Evolutionary conservation across 352 stramenopile species (phyloP), one percentile per base, ranked within the genome.

Genomic region (Globisporangium mamillatum): DNA sequence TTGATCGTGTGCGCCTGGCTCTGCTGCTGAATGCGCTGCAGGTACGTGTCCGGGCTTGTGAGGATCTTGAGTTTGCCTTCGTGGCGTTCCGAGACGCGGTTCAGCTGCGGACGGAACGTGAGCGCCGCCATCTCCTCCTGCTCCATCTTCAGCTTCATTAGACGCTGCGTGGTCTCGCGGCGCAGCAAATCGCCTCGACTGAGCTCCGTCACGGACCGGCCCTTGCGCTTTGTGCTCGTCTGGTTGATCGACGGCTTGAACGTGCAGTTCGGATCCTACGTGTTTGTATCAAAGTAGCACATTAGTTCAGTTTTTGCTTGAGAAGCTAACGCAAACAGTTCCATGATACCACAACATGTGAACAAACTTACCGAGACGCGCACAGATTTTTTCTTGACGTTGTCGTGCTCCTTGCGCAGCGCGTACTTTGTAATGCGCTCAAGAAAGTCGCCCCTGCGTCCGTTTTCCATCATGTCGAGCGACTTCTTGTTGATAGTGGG

Each of bases 111-210:
- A 4, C 81, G 80, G 64, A 96, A 96, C 8, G 88, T 96, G 25
- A 96, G 66, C 3, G 81, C 73, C 16, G 80, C 77, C 86, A 95
- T 92, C 58, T 96, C 88, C 36, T 93, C 79, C 69, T 96, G 88
- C 75, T 94, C 88, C 85, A 93, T 92, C 64, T 92, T 90, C 27
- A 95, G 72, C 68, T 94, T 94, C 85, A 94, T 92, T 4, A 95
- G 64, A 2, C 87, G 75, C 64, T 94, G 83, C 7, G 79, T 83
- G 8, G 88, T 95, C 65, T 95, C 88, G 14, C 84, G 78, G 16
- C 86, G 84, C 32, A 95, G 65, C 41, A 93, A 56, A 36, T 95
- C 88, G 0, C 85, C 88, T 9, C 88, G 82, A 69, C 86, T 93
- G 18, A 95, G 75, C 56, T 95, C 88, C 0, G 85, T 95, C 27